Evolutionary conservation across 352 stramenopile species (phyloP).

Genomic region (Thalassiosira oceanica): DNA sequence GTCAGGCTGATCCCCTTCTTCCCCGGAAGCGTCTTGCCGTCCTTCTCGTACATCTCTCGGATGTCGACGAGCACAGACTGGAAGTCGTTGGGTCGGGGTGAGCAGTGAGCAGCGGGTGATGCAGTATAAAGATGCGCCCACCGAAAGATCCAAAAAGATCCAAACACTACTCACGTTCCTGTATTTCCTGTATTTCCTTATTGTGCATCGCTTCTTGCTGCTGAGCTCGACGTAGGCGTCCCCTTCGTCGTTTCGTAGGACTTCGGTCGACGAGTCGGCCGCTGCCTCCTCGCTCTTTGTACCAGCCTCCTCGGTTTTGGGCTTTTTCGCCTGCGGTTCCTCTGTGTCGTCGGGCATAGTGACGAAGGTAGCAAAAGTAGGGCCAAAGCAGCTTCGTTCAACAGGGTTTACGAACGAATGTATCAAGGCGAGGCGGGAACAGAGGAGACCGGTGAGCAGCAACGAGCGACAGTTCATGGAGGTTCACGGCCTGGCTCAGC

Average conservation of each 20-base stretch:
- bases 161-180: too few species aligned
- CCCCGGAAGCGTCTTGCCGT: constrained; percentile 60
- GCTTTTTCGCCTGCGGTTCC: constrained; percentile 1
- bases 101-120: too few species aligned
- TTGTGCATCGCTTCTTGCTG: constrained; percentile 54
- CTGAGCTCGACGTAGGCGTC: constrained; percentile 70
- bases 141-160: too few species aligned
- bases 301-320: background rate
- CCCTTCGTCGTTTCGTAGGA: constrained; percentile 58
- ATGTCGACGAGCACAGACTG: constrained; percentile 75
- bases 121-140: too few species aligned
- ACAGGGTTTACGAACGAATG: too few species aligned
- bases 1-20: constrained; percentile 76
- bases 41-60: constrained; percentile 78
- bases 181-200: constrained; percentile 61
- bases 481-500: too few species aligned
- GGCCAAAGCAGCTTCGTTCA: too few species aligned
- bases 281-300: background rate
- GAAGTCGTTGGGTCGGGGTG: too few species aligned
- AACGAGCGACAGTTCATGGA: too few species aligned
- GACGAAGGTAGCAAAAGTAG: background rate
- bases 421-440: background rate
- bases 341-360: background rate
- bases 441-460: too few species aligned
- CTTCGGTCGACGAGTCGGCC: background rate